phyloP scores from a whole-genome alignment of 1,284 basidiomycete genomes.

The Cutaneotrichosporon cutaneum region DNA sequence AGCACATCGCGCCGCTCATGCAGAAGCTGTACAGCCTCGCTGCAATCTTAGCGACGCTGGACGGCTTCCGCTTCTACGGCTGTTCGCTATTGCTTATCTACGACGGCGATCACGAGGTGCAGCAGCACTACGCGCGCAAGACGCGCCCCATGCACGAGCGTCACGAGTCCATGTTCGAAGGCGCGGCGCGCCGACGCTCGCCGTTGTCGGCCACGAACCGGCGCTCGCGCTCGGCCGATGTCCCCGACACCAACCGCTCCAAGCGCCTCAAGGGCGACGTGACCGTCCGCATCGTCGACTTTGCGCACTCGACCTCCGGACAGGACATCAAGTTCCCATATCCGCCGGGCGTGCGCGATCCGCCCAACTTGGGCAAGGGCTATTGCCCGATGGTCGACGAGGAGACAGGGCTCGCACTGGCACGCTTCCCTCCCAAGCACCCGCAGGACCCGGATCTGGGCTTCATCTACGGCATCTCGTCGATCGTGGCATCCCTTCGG shows the following conservation, averaged over 20 bases:
- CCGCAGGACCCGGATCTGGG: constrained; percentile 86
- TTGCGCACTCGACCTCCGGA: constrained; percentile 97
- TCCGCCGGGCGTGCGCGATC: constrained; percentile 37
- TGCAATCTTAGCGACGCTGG: constrained; percentile 78
- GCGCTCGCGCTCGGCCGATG: constrained; percentile 20
- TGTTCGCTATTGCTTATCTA: constrained; percentile 96
- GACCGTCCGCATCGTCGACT: constrained; percentile 95
- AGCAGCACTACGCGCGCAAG: constrained; percentile 58
- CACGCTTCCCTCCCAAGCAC: constrained; percentile 88
- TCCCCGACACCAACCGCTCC: constrained; percentile 23
- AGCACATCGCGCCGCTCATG: constrained; percentile 88
- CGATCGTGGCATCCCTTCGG: constrained; percentile 69
- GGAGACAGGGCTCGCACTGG: constrained; percentile 73
- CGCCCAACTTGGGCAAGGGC: constrained; percentile 62
- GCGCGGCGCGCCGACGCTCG: constrained; percentile 5
- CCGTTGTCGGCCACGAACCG: constrained; percentile 13
- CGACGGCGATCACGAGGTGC: constrained; percentile 86
- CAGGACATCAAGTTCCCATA: constrained; percentile 72
- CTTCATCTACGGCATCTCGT: constrained; percentile 88
- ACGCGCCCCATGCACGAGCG: constrained; percentile 13
- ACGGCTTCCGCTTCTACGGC: constrained; percentile 96
- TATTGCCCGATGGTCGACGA: constrained; percentile 77
- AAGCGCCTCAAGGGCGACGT: constrained; percentile 78
- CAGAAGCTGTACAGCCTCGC: constrained; percentile 93
- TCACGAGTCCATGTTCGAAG: constrained; percentile 11